Evolutionary conservation across 2,329 filamentous ascomycete species (phyloP).

Genomic region (Stachybotrys chlorohalonatus): DNA sequence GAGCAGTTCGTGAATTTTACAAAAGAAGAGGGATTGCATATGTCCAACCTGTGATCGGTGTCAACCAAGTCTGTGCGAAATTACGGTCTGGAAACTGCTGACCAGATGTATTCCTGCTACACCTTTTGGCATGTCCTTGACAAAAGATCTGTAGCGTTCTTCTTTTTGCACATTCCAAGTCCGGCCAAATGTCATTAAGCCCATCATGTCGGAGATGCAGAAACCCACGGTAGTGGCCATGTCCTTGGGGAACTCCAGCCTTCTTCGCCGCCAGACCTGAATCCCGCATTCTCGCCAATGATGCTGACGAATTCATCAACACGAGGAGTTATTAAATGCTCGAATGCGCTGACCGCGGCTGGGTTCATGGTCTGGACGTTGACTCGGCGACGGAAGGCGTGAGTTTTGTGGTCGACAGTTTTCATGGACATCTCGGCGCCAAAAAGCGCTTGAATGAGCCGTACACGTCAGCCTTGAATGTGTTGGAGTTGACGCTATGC

Average conservation of each 20-base stretch:
- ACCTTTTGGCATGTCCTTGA: constrained; percentile 6
- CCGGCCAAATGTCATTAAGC: constrained; percentile 6
- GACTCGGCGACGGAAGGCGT: constrained; percentile 6
- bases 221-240: constrained; percentile 5
- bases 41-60: constrained; percentile 4
- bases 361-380: constrained; percentile 6
- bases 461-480: constrained; percentile 3
- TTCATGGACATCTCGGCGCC: constrained; percentile 8
- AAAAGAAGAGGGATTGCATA: constrained; percentile 6
- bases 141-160: constrained; percentile 3
- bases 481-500: constrained; percentile 4
- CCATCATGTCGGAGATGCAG: constrained; percentile 8
- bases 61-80: neutral
- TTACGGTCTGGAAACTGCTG: neutral
- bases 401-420: constrained; percentile 5
- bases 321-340: constrained; percentile 3
- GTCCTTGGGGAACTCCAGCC: constrained; percentile 5
- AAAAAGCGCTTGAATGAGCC: constrained; percentile 5
- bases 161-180: constrained; percentile 7
- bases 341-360: constrained; percentile 5
- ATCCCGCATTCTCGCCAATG: constrained; percentile 2
- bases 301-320: constrained; percentile 4
- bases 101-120: constrained; percentile 5
- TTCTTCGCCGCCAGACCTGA: constrained; percentile 1
- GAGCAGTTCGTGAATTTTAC: constrained; percentile 5